phyloP scores from a whole-genome alignment of 768 basidiomycete genomes.

The Pholiota microspora region DNA sequence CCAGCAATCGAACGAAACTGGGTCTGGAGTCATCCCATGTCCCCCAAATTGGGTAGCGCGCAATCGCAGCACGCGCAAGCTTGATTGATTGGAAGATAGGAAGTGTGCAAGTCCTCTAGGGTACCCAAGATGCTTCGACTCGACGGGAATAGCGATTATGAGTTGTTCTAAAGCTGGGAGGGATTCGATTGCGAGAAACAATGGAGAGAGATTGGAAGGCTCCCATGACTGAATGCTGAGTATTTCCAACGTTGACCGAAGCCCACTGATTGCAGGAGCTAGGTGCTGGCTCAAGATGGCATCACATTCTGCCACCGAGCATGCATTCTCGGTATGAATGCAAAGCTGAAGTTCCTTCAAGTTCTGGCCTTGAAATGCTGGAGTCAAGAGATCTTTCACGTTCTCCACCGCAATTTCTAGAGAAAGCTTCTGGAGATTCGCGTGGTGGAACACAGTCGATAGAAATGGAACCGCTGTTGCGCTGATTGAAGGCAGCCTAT shows the following conservation, averaged over 20 bases:
- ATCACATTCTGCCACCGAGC: constrained; percentile 21
- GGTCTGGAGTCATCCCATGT: constrained; percentile 25
- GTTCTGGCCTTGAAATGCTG: constrained; percentile 26
- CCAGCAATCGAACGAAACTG: constrained; percentile 36
- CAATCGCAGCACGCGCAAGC: constrained; percentile 35
- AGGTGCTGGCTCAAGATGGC: constrained; percentile 33
- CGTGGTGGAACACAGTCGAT: constrained; percentile 32
- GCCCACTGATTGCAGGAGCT: constrained; percentile 36
- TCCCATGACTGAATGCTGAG: constrained; percentile 43
- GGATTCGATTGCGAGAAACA: constrained; percentile 33
- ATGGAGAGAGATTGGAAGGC: constrained; percentile 40
- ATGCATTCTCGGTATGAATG: constrained; percentile 37
- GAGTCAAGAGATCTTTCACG: constrained; percentile 30
- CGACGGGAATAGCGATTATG: constrained; percentile 38
- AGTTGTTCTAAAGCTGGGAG: constrained; percentile 35
- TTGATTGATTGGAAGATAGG: constrained; percentile 32
- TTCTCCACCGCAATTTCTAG: constrained; percentile 45
- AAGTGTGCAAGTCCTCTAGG: constrained; percentile 35
- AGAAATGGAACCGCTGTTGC: constrained; percentile 29
- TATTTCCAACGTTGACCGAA: constrained; percentile 33
- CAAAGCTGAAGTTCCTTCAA: constrained; percentile 42
- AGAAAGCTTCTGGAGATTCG: constrained; percentile 37
- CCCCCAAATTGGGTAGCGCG: constrained; percentile 43
- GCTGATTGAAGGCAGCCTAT: constrained; percentile 33
- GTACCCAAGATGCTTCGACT: constrained; percentile 39